phyloP scores from a whole-genome alignment of 2,329 filamentous ascomycete genomes.

The Phaeomoniella chlamydospora region DNA sequence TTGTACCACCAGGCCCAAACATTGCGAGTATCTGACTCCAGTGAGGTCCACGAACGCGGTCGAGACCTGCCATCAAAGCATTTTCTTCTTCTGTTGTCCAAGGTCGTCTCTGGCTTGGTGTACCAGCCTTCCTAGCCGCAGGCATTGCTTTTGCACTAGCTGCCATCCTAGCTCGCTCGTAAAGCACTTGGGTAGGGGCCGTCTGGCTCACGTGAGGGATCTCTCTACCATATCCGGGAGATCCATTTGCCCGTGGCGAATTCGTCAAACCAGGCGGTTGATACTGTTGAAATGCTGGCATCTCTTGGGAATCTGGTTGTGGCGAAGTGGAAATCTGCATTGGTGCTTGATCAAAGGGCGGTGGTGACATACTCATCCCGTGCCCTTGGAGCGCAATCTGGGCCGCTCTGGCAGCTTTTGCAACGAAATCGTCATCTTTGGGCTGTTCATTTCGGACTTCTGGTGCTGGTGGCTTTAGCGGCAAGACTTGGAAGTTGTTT shows the following conservation, averaged over 20 bases:
- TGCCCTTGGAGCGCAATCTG: slow-evolving; percentile 32
- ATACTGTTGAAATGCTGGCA: slow-evolving; percentile 8
- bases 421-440: slow-evolving; percentile 24
- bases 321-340: slow-evolving; percentile 15
- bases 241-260: slow-evolving; percentile 2
- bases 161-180: slow-evolving; percentile 41
- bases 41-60: slow-evolving; percentile 78
- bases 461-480: slow-evolving; percentile 16
- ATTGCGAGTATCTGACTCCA: slow-evolving; percentile 85
- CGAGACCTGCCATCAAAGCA: slow-evolving; percentile 74
- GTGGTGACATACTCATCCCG: slow-evolving; percentile 19
- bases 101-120: slow-evolving; percentile 51
- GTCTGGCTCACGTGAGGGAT: slow-evolving; percentile 27
- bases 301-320: slow-evolving; percentile 12
- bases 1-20: slow-evolving; percentile 65
- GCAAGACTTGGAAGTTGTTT: slow-evolving; percentile 23
- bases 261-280: slow-evolving; percentile 7
- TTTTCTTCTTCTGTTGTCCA: slow-evolving; percentile 87
- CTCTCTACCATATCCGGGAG: slow-evolving; percentile 4
- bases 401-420: slow-evolving; percentile 30
- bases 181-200: slow-evolving; percentile 39
- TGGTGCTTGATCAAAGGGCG: slow-evolving; percentile 16
- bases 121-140: slow-evolving; percentile 34
- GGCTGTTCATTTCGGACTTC: slow-evolving; percentile 20
- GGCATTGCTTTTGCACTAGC: slow-evolving; percentile 41